Conservation (phyloP, 1,139 yeast genomes). For the Pichia sp. region DNA sequence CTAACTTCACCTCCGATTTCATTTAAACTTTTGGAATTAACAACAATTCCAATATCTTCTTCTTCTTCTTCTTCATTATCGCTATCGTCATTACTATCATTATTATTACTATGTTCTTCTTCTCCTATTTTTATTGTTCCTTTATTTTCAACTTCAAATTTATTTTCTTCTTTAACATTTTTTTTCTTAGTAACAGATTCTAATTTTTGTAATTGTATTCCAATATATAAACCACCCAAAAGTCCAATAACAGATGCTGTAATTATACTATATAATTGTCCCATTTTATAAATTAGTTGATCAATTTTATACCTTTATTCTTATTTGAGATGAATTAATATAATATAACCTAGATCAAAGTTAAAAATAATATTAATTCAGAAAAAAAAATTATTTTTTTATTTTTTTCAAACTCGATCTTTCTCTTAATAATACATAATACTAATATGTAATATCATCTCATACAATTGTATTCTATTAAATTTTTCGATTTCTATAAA, state of each 20-base stretch:
- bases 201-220: background rate
- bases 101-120: conserved; percentile 8
- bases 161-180: background rate
- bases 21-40: conserved; percentile 53
- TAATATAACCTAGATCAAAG: too few relatives aligned
- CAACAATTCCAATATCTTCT: conserved; percentile 23
- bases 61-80: conserved; percentile 46
- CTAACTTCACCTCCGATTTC: conserved; percentile 71
- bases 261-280: background rate
- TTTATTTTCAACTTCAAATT: background rate
- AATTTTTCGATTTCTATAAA: too few relatives aligned
- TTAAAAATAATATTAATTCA: too few relatives aligned
- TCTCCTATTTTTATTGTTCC: background rate
- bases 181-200: background rate
- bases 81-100: conserved; percentile 16
- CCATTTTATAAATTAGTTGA: background rate
- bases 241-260: conserved; percentile 3
- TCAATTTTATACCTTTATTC: too few relatives aligned
- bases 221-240: conserved; percentile 8
- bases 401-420: too few relatives aligned
- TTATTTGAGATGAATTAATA: too few relatives aligned
- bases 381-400: too few relatives aligned
- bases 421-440: too few relatives aligned
- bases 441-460: too few relatives aligned
- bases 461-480: too few relatives aligned